Base-by-base conservation (phyloP, 1,139 yeast genomes). In the Hansenula sp. region DNA sequence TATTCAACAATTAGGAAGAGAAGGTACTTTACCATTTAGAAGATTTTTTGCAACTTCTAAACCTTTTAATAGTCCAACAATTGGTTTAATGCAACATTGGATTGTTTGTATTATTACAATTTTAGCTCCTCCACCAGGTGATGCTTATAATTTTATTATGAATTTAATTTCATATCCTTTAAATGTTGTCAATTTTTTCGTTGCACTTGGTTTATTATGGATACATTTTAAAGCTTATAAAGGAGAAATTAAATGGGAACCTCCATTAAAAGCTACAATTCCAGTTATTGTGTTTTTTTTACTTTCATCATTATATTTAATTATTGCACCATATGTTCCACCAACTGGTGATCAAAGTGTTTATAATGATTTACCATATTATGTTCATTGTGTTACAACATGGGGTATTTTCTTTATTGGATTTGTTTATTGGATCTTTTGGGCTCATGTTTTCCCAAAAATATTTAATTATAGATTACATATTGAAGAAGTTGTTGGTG, bases 321-420 rank as follows among this genome's bases (percentile, higher is more conserved):
- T 85, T 42, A 75, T 76, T 44, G 92, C 95, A 34, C 96, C 96
- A 40, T 86, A 83, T 59, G 73, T 87, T 48, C 90, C 94, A 32
- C 95, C 95, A 39, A 58, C 71, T 28, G 67, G 57, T 31, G 85
- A 82, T 28, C 84, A 82, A 64, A 69, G 71, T 37, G 89, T 82
- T 43, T 86, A 84, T 70, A 65, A 76, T 35, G 54, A 60, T 41
- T 66, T 84, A 53, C 95, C 94, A 31, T 87, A 85, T 66, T 87
- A 79, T 73, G 73, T 82, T 42, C 95, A 85, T 60, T 81, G 90
- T 55, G 95, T 85, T 38, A 88, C 84, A 19, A 82, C 94, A 11
- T 76, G 89, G 82, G 92, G 82, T 47, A 71, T 87, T 34, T 82
- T 87, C 52, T 85, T 70, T 8, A 60, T 80, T 43, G 96, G 96